Conservation (phyloP, 441 rosid species). For the Erysimum pusillum region DNA sequence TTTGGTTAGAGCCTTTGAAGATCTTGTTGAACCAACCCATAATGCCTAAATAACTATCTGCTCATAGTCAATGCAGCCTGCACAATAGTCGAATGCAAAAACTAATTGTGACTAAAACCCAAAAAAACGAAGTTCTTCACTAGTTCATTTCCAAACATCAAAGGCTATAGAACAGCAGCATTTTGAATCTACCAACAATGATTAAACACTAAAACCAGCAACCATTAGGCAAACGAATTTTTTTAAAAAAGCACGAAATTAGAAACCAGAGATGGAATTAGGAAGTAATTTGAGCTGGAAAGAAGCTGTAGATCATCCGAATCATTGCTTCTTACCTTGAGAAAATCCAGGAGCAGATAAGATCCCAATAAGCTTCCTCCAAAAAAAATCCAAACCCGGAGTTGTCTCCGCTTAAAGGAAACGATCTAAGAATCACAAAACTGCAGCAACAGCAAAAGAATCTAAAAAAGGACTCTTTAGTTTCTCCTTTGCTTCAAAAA, state of each 20-base stretch:
- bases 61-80: conserved; percentile 63
- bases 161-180: not conserved
- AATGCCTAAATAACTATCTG: conserved; percentile 51
- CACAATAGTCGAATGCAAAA: conserved; percentile 36
- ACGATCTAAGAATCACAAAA: conserved; percentile 29
- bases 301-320: not conserved
- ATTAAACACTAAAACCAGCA: conserved; percentile 32
- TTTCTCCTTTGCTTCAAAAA: conserved; percentile 43
- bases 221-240: conserved; percentile 24
- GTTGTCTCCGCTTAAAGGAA: conserved; percentile 35
- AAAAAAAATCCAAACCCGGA: conserved; percentile 34
- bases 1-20: conserved; percentile 79
- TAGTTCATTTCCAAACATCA: conserved; percentile 27
- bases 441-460: conserved; percentile 22
- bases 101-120: not conserved
- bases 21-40: conserved; percentile 94
- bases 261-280: conserved; percentile 15
- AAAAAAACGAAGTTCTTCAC: not conserved
- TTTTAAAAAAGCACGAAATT: not conserved
- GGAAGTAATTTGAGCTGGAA: conserved; percentile 11
- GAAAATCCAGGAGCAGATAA: conserved; percentile 62
- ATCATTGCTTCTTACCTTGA: conserved; percentile 51
- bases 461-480: conserved; percentile 41
- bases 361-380: conserved; percentile 54
- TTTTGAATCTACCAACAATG: conserved; percentile 8